Evolutionary conservation across 805 yeast species (phyloP).

Genomic region (Yarrowia sp.): DNA sequence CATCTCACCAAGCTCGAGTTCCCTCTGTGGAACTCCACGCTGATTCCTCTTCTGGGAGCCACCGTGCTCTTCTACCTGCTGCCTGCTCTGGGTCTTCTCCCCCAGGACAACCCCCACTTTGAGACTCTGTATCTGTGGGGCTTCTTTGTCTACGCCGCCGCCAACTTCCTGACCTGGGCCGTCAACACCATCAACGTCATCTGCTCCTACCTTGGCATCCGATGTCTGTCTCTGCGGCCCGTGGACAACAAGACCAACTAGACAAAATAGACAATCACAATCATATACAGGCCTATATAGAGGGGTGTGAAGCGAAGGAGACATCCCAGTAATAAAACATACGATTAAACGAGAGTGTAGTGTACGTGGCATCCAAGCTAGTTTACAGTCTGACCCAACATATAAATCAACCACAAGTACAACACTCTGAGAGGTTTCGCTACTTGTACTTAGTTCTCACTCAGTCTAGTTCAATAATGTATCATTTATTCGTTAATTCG

Average conservation of each 20-base stretch:
- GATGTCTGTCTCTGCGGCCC: slow-evolving; percentile 68
- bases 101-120: slow-evolving; percentile 46
- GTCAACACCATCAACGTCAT: slow-evolving; percentile 78
- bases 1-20: slow-evolving; percentile 84
- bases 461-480: too few relatives aligned
- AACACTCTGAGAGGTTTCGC: too few relatives aligned
- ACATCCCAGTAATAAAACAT: too few relatives aligned
- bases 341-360: too few relatives aligned
- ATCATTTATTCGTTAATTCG: too few relatives aligned
- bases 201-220: slow-evolving; percentile 81
- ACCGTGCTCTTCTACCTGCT: slow-evolving; percentile 52
- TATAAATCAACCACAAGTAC: too few relatives aligned
- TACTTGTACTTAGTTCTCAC: too few relatives aligned
- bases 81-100: slow-evolving; percentile 59
- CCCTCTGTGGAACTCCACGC: slow-evolving; percentile 76
- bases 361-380: too few relatives aligned
- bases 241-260: slow-evolving; percentile 50
- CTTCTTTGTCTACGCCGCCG: slow-evolving; percentile 73
- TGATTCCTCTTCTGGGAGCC: slow-evolving; percentile 54
- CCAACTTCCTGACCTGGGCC: slow-evolving; percentile 69
- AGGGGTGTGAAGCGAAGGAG: neutral
- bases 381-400: too few relatives aligned
- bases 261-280: slow-evolving; percentile 23
- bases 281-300: neutral
- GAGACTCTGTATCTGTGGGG: slow-evolving; percentile 57